Conservation (phyloP, 2,329 filamentous ascomycete genomes). For the Botrytis tulipae region DNA sequence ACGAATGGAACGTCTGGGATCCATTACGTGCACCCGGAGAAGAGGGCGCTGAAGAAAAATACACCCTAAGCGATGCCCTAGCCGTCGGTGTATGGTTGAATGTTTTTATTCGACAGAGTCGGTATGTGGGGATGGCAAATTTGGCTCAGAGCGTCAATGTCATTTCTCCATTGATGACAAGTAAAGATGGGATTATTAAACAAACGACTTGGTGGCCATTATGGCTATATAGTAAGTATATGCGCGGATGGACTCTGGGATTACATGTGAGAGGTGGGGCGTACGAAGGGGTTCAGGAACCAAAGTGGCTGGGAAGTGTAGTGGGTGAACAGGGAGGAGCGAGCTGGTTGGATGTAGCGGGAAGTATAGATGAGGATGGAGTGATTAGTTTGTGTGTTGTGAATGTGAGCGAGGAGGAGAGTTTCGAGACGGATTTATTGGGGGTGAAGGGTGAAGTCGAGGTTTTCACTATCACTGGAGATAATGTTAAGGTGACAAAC, state of each 20-base stretch:
- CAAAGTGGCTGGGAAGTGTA: constrained; percentile 61
- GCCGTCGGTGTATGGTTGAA: constrained; percentile 63
- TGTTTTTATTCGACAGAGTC: constrained; percentile 61
- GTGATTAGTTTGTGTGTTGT: constrained; percentile 67
- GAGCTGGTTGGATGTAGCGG: constrained; percentile 69
- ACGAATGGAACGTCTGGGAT: constrained; percentile 72
- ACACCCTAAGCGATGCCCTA: constrained; percentile 62
- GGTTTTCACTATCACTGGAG: constrained; percentile 62
- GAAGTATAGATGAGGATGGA: constrained; percentile 56
- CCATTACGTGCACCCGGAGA: constrained; percentile 60
- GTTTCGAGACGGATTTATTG: constrained; percentile 58
- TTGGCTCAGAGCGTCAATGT: constrained; percentile 67
- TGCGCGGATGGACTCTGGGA: constrained; percentile 69
- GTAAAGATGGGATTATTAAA: constrained; percentile 54
- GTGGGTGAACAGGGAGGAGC: constrained; percentile 55
- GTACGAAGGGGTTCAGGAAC: constrained; percentile 66
- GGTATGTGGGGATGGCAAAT: constrained; percentile 63
- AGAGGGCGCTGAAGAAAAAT: constrained; percentile 59
- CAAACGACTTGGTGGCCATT: constrained; percentile 66
- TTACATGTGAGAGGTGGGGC: constrained; percentile 61
- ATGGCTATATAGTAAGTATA: constrained; percentile 61
- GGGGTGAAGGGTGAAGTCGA: constrained; percentile 55
- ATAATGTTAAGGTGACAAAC: constrained; percentile 58
- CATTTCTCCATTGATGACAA: constrained; percentile 66
- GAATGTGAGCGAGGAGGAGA: constrained; percentile 63